A percentile compares a stretch with the other conserved stretches of the same genome.
Evolutionary conservation across 108 stramenopile genomes (phyloP).

Genomic region (Mediolabrus comicus): DNA sequence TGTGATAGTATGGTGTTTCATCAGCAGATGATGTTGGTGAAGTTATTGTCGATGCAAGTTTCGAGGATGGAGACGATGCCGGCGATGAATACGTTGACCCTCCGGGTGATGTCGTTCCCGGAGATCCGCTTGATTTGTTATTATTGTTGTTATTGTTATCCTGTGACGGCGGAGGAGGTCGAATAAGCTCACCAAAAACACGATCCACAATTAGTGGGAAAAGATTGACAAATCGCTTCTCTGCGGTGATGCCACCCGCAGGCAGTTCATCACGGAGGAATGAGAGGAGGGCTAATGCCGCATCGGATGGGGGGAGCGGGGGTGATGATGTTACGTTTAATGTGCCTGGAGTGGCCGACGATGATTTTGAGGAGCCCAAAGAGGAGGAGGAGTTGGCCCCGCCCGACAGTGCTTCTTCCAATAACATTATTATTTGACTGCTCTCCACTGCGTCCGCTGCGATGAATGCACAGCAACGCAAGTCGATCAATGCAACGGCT

Average conservation of each 20-base stretch:
- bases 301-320: slow-evolving; percentile 67
- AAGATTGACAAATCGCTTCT: slow-evolving; percentile 67
- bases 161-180: not conserved
- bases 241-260: slow-evolving; percentile 74
- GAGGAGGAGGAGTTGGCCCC: not conserved
- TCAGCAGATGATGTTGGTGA: not conserved
- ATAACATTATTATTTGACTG: not conserved
- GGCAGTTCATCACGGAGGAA: slow-evolving; percentile 76
- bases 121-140: slow-evolving; percentile 4
- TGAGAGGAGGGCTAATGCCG: slow-evolving; percentile 68
- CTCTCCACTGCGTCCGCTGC: not conserved
- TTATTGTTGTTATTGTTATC: not conserved
- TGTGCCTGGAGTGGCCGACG: not conserved
- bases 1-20: not conserved
- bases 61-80: slow-evolving; percentile 1
- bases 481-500: no score
- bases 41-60: not conserved
- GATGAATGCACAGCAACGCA: no score
- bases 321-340: slow-evolving; percentile 7
- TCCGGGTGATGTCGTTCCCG: slow-evolving; percentile 48
- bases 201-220: slow-evolving; percentile 71
- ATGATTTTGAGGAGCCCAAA: not conserved
- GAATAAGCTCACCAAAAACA: slow-evolving; percentile 52
- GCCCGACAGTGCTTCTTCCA: not conserved
- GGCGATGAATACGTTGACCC: slow-evolving; percentile 34